Percentiles rank a stretch among this genome's conserved stretches.
Conservation (phyloP, 2,329 filamentous ascomycete species). For the Hypoxylon sp. region DNA sequence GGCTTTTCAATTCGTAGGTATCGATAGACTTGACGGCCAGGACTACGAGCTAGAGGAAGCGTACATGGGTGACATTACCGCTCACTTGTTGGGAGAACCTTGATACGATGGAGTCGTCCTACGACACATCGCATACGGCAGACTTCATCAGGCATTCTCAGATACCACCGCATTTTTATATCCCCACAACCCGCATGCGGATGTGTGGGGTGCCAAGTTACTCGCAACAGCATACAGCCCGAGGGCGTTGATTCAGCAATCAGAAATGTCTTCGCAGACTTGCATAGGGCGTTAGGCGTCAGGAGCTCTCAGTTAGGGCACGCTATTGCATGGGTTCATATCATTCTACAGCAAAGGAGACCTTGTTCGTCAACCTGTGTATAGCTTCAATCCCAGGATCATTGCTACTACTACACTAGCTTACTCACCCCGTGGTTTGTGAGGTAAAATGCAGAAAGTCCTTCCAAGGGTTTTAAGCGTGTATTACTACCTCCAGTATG, state of each 20-base stretch:
- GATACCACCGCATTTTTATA: slow-evolving; percentile 4
- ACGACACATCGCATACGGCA: background rate
- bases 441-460: background rate
- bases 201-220: background rate
- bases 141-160: background rate
- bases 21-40: slow-evolving; percentile 80
- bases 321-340: slow-evolving; percentile 22
- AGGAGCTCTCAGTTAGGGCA: slow-evolving; percentile 15
- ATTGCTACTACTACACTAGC: no score
- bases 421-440: background rate
- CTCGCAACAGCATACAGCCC: slow-evolving; percentile 8
- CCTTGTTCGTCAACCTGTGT: background rate
- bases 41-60: slow-evolving; percentile 91
- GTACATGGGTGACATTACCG: slow-evolving; percentile 91
- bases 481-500: background rate
- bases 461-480: background rate
- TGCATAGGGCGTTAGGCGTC: slow-evolving; percentile 40
- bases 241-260: slow-evolving; percentile 15
- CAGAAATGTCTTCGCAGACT: slow-evolving; percentile 38
- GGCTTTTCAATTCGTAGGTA: slow-evolving; percentile 84
- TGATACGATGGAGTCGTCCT: slow-evolving; percentile 4
- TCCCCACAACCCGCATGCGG: background rate
- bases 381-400: background rate
- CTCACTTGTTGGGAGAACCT: slow-evolving; percentile 82
- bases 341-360: background rate